Base-by-base conservation (phyloP, 2,329 filamentous ascomycete species). In the Neopestalotiopsis rosae region DNA sequence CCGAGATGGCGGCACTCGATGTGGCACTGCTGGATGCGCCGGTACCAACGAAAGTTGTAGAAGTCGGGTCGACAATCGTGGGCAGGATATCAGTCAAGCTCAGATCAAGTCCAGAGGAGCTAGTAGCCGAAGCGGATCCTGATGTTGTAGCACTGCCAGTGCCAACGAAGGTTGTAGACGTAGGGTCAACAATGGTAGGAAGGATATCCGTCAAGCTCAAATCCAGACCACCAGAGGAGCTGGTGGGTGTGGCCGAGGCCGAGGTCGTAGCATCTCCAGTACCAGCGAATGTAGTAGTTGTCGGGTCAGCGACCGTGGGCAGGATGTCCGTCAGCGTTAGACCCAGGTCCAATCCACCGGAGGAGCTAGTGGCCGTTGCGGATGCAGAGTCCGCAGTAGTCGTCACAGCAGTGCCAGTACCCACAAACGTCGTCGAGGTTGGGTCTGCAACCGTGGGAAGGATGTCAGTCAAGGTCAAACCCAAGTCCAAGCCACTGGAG, bases 21-120 rank as follows among this genome's bases (percentile, higher is more conserved):
- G 64, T 66, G 12, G 62, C 20, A 14, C n/a, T 52, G 40, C 17
- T 58, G n/a, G 45, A 57, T 30, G 65, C 17, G 24, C 17, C 65
- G 42, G 65, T 67, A n/a, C 65, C 65, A 14, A 56, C 32, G 38
- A 61, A 67, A 5, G 30, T 57, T 20, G 56, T 67, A 20, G 64
- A 28, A 9, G 65, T 61, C 9, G 52, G 56, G 34, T 57, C 64
- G n/a, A 67, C 17, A 20, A 67, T 67, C 17, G 65, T 32, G 20
- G 45, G 20, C 30, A 59, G 30, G 30, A 66, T 34, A 59, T 30
- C 30, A 13, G 45, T 58, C 9, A 66, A 24, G 14, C n/a, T 49
- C 40, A 40, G 63, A 52, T 49, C 34, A 24, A 65, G 49, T 28
- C 61, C 38, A 28, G 14, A 17, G 14, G 62, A 28, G 12, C 17